Evolutionary conservation across 345 rosid species (phyloP).

Genomic region (Aquilaria sinensis): DNA sequence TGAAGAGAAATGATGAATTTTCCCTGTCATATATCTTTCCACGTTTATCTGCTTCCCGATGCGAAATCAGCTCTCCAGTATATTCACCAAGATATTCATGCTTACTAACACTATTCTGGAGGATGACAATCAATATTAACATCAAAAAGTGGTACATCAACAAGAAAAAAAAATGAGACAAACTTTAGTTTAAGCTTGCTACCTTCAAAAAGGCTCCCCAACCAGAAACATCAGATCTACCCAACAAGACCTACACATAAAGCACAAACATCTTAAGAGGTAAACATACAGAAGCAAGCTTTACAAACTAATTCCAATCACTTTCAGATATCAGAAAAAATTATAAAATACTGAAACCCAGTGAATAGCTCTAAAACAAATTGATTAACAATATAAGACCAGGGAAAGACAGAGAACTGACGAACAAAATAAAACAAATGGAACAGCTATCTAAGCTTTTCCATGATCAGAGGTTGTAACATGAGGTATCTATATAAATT

Average conservation of each 20-base stretch:
- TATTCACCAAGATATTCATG: slow-evolving; percentile 98
- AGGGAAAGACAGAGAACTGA: too few relatives aligned
- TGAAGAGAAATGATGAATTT: slow-evolving; percentile 96
- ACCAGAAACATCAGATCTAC: slow-evolving; percentile 97
- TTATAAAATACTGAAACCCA: neutral
- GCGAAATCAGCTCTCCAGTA: slow-evolving; percentile 98
- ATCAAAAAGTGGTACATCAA: neutral
- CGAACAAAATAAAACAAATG: too few relatives aligned
- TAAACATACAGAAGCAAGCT: neutral
- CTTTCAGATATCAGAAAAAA: neutral
- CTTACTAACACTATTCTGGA: slow-evolving; percentile 90
- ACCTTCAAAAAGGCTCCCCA: slow-evolving; percentile 99
- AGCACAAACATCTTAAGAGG: neutral
- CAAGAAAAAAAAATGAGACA: neutral
- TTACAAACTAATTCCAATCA: neutral
- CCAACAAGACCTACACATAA: slow-evolving; percentile 79
- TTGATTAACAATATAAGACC: too few relatives aligned
- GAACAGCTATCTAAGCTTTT: too few relatives aligned
- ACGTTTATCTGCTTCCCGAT: slow-evolving; percentile 97
- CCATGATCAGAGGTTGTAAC: too few relatives aligned
- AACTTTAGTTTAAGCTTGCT: slow-evolving; percentile 11
- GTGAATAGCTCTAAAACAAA: too few relatives aligned
- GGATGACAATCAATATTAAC: slow-evolving; percentile 3
- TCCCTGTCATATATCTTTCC: slow-evolving; percentile 93
- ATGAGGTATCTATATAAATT: too few relatives aligned